A percentile compares a stretch with the other conserved stretches of the same genome.
These are phyloP conservation scores for Eucalyptus lansdowneana DNA, from an alignment of 345 rosid species.

Conservation along the genomic window DNA sequence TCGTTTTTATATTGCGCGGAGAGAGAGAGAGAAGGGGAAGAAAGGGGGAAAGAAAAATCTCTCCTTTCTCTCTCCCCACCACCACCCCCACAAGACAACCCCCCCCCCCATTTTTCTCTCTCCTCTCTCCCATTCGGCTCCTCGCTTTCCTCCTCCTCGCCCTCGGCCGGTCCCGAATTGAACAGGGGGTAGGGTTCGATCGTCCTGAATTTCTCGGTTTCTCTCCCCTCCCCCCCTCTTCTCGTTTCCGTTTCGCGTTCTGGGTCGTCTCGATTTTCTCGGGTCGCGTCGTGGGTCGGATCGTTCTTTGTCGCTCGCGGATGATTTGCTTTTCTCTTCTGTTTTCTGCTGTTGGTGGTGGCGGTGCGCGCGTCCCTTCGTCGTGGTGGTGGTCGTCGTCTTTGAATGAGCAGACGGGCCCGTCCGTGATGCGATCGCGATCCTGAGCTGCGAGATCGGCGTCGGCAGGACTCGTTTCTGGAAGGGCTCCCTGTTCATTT, in stretches of 20 bases:
- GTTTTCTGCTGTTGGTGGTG: not conserved
- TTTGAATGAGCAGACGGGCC: not conserved
- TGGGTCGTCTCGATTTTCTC: not conserved
- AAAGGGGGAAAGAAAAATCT: not conserved
- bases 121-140: not conserved
- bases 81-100: not conserved
- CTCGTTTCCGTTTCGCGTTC: not conserved
- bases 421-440: not conserved
- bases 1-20: not conserved
- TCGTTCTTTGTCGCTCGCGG: not conserved
- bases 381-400: not conserved
- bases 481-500: not conserved
- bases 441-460: not conserved
- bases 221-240: not conserved
- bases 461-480: not conserved
- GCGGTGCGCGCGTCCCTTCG: not conserved
- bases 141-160: not conserved
- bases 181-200: conserved; percentile 14
- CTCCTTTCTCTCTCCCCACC: not conserved
- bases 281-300: not conserved
- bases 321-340: not conserved
- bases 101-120: not conserved
- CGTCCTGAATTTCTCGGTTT: not conserved
- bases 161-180: conserved; percentile 15
- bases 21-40: not conserved